A percentile compares a stretch with the other conserved stretches of the same genome.
These are phyloP conservation scores for Phytopythium mirpurense DNA, from an alignment of 352 stramenopile species.

Conservation along the genomic window DNA sequence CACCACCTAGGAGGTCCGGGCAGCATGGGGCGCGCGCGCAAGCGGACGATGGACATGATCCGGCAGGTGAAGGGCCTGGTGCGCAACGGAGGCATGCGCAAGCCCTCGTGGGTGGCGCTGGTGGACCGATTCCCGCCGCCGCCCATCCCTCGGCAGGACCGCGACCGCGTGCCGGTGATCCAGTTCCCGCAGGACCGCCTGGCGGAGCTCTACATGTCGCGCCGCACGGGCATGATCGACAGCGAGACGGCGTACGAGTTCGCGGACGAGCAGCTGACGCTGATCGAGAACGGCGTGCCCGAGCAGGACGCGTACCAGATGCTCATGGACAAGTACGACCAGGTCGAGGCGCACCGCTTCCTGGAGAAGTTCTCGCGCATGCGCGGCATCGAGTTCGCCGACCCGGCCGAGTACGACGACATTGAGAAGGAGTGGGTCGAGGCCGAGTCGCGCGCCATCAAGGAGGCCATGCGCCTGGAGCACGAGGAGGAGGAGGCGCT, in stretches of 20 bases:
- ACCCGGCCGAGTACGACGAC: conserved; percentile 75
- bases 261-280: conserved; percentile 78
- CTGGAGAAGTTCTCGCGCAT: conserved; percentile 79
- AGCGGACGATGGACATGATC: conserved; percentile 76
- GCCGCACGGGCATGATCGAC: conserved; percentile 61
- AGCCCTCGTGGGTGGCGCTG: conserved; percentile 61
- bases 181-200: conserved; percentile 83
- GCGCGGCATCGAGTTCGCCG: conserved; percentile 72
- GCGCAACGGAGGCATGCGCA: conserved; percentile 75
- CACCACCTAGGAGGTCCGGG: too few relatives aligned
- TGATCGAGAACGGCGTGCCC: conserved; percentile 77
- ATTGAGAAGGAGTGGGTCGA: conserved; percentile 81
- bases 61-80: conserved; percentile 69
- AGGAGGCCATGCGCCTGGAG: conserved; percentile 82
- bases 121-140: conserved; percentile 77
- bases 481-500: conserved; percentile 75
- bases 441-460: conserved; percentile 70
- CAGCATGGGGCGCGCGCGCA: conserved; percentile 66
- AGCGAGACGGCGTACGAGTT: conserved; percentile 84
- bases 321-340: conserved; percentile 81
- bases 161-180: conserved; percentile 71
- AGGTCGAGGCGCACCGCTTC: conserved; percentile 77
- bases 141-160: conserved; percentile 64
- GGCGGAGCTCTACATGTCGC: conserved; percentile 77
- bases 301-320: conserved; percentile 78